Percentiles rank a stretch among this genome's conserved stretches.
Conservation (phyloP, 2,329 filamentous ascomycete genomes). For the Grosmannia penicillata region DNA sequence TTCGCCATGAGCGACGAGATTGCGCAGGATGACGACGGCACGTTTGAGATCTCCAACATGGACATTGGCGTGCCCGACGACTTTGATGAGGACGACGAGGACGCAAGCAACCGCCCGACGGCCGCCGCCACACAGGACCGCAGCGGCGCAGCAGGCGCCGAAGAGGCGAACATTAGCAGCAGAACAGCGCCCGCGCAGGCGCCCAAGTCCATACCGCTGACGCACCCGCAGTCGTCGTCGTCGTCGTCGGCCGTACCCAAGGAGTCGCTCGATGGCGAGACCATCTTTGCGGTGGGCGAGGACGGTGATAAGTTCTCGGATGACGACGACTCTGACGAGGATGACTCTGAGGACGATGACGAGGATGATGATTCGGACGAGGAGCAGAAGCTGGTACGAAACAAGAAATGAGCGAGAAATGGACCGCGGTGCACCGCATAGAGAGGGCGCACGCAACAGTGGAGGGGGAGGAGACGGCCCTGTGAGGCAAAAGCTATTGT, state of each 20-base stretch:
- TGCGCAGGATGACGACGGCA: constrained; percentile 91
- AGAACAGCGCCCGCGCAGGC: constrained; percentile 7
- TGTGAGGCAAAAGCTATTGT: no score
- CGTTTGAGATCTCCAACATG: constrained; percentile 87
- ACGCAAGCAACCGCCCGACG: constrained; percentile 38
- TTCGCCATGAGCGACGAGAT: constrained; percentile 99
- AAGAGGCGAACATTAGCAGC: constrained; percentile 7
- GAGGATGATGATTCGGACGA: constrained; percentile 36
- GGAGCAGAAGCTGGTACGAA: constrained; percentile 39
- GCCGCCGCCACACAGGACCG: constrained; percentile 8
- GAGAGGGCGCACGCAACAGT: no score
- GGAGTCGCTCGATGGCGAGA: constrained; percentile 65
- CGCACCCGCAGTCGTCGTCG: constrained; percentile 3
- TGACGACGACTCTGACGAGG: constrained; percentile 72
- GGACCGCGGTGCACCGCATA: no score
- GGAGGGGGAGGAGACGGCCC: no score
- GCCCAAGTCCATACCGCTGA: constrained; percentile 9
- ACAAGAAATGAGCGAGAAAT: constrained; percentile 26
- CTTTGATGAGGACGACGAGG: constrained; percentile 45
- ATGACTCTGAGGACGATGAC: constrained; percentile 19
- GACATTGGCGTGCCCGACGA: constrained; percentile 68
- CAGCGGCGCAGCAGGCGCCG: constrained; percentile 23
- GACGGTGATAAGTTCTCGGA: constrained; percentile 71
- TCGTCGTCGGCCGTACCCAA: constrained; percentile 24
- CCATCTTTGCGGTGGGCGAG: constrained; percentile 89